Evolutionary conservation across 495 filamentous ascomycete genomes (phyloP), one percentile per base, ranked within the genome.

Genomic region (Cairneyella variabilis): DNA sequence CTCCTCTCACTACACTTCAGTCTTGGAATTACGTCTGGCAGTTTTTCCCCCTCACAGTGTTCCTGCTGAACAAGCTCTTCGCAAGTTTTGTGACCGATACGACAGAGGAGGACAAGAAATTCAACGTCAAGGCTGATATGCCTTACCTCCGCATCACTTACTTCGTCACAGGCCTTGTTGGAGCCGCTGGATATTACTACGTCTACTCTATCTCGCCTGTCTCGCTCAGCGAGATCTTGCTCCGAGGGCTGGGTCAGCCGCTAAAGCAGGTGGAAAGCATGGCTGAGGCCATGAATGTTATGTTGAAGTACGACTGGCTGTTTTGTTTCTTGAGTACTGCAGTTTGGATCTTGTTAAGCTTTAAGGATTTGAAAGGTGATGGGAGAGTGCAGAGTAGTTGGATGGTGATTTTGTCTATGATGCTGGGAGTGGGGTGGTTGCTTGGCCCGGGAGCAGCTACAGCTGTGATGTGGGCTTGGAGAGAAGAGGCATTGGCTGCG

Each of bases 11-110:
- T 14, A 41, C 42, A 51, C 65, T 68, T 36, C 52, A 50, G 42
- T 22, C 65, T 10, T 64, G 58, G n/a, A 64, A 61, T 17, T 36
- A 66, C 42, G 28, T 52, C 23, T 72, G 68, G 67, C 69, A 72
- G 57, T 50, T 61, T 4, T 64, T 65, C 46, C 69, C 71, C 3
- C 21, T 69, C 0, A 56, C 43, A 48, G 60, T 62, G 25, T 48
- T 60, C 48, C 38, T 61, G 28, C 49, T 69, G 0, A 54, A 68
- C n/a, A 39, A 54, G 23, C 22, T 50, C n/a, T 16, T 63, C 42
- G 26, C 28, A n/a, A 48, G 18, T 11, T 17, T 41, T 11, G 11
- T 56, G 16, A 50, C 41, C 12, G 20, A 49, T 25, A 48, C 47
- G 7, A 51, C 37, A n/a, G 20, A 43, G 3, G 46, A 41, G 17